Evolutionary conservation across 441 rosid species (phyloP).

Genomic region (Jatropha podagrica): DNA sequence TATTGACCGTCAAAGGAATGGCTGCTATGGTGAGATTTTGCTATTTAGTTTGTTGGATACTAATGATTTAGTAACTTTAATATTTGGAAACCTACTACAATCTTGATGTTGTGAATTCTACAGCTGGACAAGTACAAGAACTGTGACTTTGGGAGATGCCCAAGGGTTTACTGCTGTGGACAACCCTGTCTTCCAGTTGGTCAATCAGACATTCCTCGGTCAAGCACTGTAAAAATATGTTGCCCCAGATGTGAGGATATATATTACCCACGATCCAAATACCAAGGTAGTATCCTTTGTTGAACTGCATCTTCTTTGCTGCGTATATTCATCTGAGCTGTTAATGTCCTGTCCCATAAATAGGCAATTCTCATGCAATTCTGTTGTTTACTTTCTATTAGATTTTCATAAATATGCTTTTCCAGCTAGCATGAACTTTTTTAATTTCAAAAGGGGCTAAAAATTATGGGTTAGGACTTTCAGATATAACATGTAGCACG

Average conservation of each 20-base stretch:
- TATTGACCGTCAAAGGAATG: slow-evolving; percentile 94
- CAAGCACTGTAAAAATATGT: slow-evolving; percentile 88
- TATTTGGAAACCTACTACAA: slow-evolving; percentile 11
- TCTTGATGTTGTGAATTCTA: slow-evolving; percentile 20
- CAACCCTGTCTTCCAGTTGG: slow-evolving; percentile 99
- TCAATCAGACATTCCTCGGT: slow-evolving; percentile 92
- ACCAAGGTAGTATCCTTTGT: slow-evolving; percentile 97
- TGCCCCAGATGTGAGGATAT: slow-evolving; percentile 95
- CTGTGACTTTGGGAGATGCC: slow-evolving; percentile 97
- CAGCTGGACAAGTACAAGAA: slow-evolving; percentile 92
- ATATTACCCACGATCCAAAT: slow-evolving; percentile 91
- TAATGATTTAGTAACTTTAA: too few species aligned
- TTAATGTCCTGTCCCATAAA: neutral
- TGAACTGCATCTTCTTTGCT: neutral
- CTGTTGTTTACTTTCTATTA: neutral
- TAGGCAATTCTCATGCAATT: neutral
- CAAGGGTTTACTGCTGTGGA: slow-evolving; percentile 96
- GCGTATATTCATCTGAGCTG: neutral
- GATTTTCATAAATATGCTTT: neutral
- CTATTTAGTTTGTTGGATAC: neutral
- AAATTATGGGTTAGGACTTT: neutral
- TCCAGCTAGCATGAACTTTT: slow-evolving; percentile 12
- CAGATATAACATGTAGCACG: neutral
- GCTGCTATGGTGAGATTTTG: slow-evolving; percentile 69
- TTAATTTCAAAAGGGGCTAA: neutral